Evolutionary conservation across 208 protist species (phyloP), one percentile per base, ranked within the genome.

Genomic region (Acanthamoeba castellanii): DNA sequence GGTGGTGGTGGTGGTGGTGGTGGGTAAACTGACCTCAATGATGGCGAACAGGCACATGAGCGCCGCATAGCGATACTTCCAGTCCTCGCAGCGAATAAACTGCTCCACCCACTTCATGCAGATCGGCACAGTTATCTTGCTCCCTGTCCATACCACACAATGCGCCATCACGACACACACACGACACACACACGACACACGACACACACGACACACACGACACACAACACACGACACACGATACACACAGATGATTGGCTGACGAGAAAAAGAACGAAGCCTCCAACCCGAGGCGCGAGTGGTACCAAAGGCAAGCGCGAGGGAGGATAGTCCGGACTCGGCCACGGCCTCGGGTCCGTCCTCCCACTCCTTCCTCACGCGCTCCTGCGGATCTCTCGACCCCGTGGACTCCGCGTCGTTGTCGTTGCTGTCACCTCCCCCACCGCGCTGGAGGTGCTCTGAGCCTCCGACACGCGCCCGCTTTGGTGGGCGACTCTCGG

Each of bases 41-140:
- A 70, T 91, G 6, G 84, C 27, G 61, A 91, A 91, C 9, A 91
- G 84, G 32, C 57, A 72, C 84, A 91, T 91, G 34, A 91, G 52
- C 13, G 84, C 84, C 13, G 84, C 61, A 27, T 91, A 91, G 30
- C 84, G 84, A 25, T 72, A 91, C 34, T 70, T 61, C 84, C 84
- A 91, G 61, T 91, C 84, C 8, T 91, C 84, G 42, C 84, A 70
- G 2, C 34, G 57, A n/a, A 64, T 18, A n/a, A 47, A 91, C 9
- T 32, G 57, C 13, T 42, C 18, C 30, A 91, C 84, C 52, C 30
- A 70, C 25, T 37, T 91, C 84, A 70, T 91, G 84, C 45, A 70
- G 7, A 91, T 91, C 30, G 84, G 84, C 34, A 91, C 34, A 4
- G 37, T 50, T 2, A 64, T 37, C 57, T 91, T 91, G 8, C 34